Evolutionary conservation across 2,329 filamentous ascomycete species (phyloP), one percentile per base, ranked within the genome.

Genomic region (Fusarium miscanthi): DNA sequence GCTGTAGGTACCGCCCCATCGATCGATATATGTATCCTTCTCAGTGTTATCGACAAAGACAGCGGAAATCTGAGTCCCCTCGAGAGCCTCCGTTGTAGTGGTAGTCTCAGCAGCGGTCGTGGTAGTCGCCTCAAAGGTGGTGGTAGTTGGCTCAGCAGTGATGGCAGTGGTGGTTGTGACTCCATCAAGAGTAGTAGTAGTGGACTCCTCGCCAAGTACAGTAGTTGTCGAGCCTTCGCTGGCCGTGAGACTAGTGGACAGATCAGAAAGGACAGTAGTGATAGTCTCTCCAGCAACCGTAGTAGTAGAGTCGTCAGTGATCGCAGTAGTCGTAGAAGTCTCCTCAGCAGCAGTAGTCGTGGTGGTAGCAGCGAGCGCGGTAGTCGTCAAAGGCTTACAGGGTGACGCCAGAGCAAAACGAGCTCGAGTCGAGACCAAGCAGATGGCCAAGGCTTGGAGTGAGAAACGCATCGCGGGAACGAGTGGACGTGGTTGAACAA

Each of bases 31-130:
- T 3, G 27, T 31, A 23, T 48, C 45, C 27, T 48, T 48, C 21
- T 6, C 21, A 7, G 45, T 48, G 21, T 31, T 23, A 0, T 48
- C 45, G 1, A 0, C 27, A 0, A 48, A 31, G 6, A 48, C 3
- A 0, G 45, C 45, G 0, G 45, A 6, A 0, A 48, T 2, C 0
- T 9, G 13, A 23, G 27, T 31, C 0, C 45, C 45, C 4, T 48
- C 45, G 6, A 11, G 21, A 0, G 45, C 45, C 45, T 31, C 45
- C 0, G 27, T 23, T 0, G 45, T 48, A 17, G 45, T 48, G 0
- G 45, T 31, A 0, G 21, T 31, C 13, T 48, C 45, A 12, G 45
- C 21, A 31, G 45, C 27, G 2, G 45, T 48, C 3, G 27, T 48
- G 9, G 45, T 31, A 8, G 45, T 23, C 6, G 21, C 21, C 14